Percentiles rank a stretch among this genome's conserved stretches.
Evolutionary conservation across 257 asterid species (phyloP).

Genomic region (Solanum paucissectum): DNA sequence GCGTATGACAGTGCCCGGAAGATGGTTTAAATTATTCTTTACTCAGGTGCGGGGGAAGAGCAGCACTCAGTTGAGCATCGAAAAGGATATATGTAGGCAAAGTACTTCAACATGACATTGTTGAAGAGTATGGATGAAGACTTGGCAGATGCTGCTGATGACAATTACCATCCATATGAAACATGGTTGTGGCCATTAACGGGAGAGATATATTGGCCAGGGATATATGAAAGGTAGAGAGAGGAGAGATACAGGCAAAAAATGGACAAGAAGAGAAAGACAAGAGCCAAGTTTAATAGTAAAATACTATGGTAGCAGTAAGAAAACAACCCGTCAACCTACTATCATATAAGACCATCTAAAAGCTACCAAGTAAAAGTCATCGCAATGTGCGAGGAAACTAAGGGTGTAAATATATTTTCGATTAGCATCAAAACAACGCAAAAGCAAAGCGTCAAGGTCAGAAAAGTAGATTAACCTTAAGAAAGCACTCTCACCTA

Average conservation of each 20-base stretch:
- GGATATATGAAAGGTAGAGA: constrained; percentile 68
- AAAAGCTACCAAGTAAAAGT: too few relatives aligned
- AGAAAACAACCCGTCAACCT: too few relatives aligned
- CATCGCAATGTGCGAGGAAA: too few relatives aligned
- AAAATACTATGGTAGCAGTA: too few relatives aligned
- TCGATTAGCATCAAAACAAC: too few relatives aligned
- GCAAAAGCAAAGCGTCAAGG: too few relatives aligned
- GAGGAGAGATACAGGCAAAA: constrained; percentile 78
- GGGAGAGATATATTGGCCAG: constrained; percentile 92
- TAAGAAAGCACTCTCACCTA: too few relatives aligned
- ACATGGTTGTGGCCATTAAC: constrained; percentile 90
- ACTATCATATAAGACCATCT: too few relatives aligned
- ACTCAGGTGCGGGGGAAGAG: constrained; percentile 54
- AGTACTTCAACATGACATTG: constrained; percentile 52
- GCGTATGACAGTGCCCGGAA: constrained; percentile 80
- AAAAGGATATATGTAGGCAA: constrained; percentile 69
- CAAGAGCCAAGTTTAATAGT: constrained; percentile 16
- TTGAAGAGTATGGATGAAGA: constrained; percentile 92
- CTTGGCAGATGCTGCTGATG: constrained; percentile 97
- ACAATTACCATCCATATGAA: constrained; percentile 64
- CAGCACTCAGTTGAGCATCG: constrained; percentile 71
- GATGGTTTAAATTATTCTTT: constrained; percentile 76
- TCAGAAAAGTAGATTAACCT: too few relatives aligned
- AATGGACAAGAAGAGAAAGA: constrained; percentile 87
- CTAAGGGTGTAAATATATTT: too few relatives aligned